Conservation (phyloP, 352 stramenopile species). For the Pythium phragmitis region DNA sequence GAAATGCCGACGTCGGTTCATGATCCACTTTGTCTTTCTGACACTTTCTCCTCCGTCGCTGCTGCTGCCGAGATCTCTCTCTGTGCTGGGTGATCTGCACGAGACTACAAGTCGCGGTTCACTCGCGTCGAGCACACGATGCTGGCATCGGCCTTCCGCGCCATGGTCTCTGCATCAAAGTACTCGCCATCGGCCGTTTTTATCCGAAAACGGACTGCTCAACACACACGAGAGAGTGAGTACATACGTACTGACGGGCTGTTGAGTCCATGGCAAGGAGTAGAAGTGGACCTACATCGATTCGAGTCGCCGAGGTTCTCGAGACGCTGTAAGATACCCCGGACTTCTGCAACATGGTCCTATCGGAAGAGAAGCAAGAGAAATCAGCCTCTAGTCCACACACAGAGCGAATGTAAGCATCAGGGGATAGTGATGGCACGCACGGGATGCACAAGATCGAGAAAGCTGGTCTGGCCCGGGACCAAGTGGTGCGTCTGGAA, state of each 20-base stretch:
- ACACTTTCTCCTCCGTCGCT: neutral
- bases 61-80: neutral
- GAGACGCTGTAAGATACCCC: conserved; percentile 61
- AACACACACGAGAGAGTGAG: conserved; percentile 10
- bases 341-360: conserved; percentile 66
- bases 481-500: conserved; percentile 80
- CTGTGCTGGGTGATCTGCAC: neutral
- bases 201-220: conserved; percentile 77
- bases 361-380: conserved; percentile 11
- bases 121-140: conserved; percentile 81
- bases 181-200: conserved; percentile 77
- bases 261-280: too few relatives aligned
- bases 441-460: conserved; percentile 83
- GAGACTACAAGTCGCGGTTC: conserved; percentile 42
- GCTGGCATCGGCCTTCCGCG: conserved; percentile 67
- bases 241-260: neutral
- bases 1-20: neutral
- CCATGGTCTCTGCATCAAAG: conserved; percentile 71
- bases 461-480: conserved; percentile 71
- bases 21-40: conserved; percentile 1
- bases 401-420: neutral
- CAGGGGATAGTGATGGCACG: conserved; percentile 10
- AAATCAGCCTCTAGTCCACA: neutral
- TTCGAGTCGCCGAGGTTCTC: conserved; percentile 61
- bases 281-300: conserved; percentile 49